Percentiles rank a stretch among this genome's conserved stretches.
These are phyloP conservation scores for Fusarium sp. DNA, from an alignment of 2,329 filamentous ascomycete species.

Conservation along the genomic window DNA sequence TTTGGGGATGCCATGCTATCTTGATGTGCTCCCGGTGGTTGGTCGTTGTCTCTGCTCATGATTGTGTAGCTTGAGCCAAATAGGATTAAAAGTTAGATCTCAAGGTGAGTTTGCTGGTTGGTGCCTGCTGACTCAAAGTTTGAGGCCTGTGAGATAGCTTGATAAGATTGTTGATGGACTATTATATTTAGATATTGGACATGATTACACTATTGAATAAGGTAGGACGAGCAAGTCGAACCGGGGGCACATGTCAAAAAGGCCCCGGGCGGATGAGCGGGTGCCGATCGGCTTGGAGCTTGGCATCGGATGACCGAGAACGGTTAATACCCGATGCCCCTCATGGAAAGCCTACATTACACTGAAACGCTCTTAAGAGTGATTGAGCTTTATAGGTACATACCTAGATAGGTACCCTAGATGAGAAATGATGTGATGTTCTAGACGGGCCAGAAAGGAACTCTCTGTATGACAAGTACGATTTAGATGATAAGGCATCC, in stretches of 20 bases:
- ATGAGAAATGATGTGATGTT: slow-evolving; percentile 6
- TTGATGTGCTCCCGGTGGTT: slow-evolving; percentile 2
- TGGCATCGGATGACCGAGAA: slow-evolving; percentile 27
- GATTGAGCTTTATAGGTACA: not conserved
- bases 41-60: slow-evolving; percentile 28
- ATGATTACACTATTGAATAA: slow-evolving; percentile 1
- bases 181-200: not conserved
- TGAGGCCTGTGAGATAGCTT: not conserved
- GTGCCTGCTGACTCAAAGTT: not conserved
- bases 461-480: not conserved
- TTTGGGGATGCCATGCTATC: slow-evolving; percentile 9
- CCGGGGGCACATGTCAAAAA: slow-evolving; percentile 38
- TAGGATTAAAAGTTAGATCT: not conserved
- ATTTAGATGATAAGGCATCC: not conserved
- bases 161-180: not conserved
- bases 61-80: slow-evolving; percentile 13
- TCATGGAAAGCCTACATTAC: slow-evolving; percentile 13
- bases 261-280: slow-evolving; percentile 42
- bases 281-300: slow-evolving; percentile 42
- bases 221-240: slow-evolving; percentile 12
- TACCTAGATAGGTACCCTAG: not conserved
- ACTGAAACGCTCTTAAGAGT: slow-evolving; percentile 6
- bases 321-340: slow-evolving; percentile 27
- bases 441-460: not conserved
- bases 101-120: not conserved